Conservation (phyloP, 2,329 filamentous ascomycete species). For the Graphilbum sp. region DNA sequence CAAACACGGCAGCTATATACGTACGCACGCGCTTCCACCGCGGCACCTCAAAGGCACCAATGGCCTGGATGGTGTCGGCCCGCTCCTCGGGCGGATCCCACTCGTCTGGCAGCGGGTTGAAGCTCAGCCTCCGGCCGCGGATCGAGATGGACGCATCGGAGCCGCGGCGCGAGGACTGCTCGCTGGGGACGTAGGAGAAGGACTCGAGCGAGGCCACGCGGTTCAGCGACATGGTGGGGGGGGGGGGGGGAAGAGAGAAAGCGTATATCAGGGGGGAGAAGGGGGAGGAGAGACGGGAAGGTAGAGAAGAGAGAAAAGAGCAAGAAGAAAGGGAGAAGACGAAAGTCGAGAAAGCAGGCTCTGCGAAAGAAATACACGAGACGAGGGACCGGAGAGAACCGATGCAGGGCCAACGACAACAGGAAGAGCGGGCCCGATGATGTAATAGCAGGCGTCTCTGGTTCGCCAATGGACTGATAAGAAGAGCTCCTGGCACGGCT, state of each 20-base stretch:
- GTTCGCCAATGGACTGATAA: not conserved
- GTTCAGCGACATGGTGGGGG: slow-evolving; percentile 30
- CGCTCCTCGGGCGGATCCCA: slow-evolving; percentile 27
- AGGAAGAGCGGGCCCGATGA: too few species aligned
- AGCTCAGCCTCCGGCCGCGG: slow-evolving; percentile 31
- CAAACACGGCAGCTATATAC: slow-evolving; percentile 11
- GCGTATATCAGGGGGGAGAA: not conserved
- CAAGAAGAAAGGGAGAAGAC: not conserved
- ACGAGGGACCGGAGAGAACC: too few species aligned
- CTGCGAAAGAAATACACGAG: too few species aligned
- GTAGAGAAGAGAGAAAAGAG: not conserved
- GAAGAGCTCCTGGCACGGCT: too few species aligned
- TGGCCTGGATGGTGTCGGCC: slow-evolving; percentile 26
- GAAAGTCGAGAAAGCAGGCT: not conserved
- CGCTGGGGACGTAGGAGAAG: slow-evolving; percentile 24
- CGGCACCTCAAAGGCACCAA: slow-evolving; percentile 37
- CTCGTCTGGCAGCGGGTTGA: slow-evolving; percentile 36
- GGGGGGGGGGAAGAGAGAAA: not conserved
- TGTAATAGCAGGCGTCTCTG: not conserved
- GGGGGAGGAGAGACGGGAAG: not conserved
- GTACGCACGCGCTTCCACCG: slow-evolving; percentile 35
- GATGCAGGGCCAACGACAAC: too few species aligned
- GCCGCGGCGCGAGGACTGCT: slow-evolving; percentile 22
- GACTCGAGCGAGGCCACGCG: slow-evolving; percentile 37
- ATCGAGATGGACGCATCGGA: slow-evolving; percentile 33